These are phyloP conservation scores for Trichocladium uniseriatum DNA, from an alignment of 495 filamentous ascomycete species.

Conservation along the genomic window DNA sequence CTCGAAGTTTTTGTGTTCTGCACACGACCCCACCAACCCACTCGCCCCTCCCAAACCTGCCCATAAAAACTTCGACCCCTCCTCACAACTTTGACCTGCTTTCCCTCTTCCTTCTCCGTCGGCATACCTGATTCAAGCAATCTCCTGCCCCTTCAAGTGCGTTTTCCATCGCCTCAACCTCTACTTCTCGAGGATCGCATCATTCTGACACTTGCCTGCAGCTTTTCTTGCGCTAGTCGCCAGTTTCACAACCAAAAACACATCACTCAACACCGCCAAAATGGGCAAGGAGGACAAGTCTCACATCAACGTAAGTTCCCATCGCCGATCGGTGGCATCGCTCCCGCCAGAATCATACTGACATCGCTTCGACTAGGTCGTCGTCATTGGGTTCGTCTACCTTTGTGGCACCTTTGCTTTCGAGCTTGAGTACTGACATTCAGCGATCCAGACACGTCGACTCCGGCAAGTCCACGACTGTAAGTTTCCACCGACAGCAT, in stretches of 20 bases:
- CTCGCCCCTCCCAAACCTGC: slow-evolving; percentile 18
- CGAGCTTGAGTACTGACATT: slow-evolving; percentile 13
- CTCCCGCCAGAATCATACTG: no score
- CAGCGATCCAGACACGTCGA: slow-evolving; percentile 71
- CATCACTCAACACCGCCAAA: slow-evolving; percentile 17
- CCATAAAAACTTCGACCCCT: slow-evolving; percentile 28
- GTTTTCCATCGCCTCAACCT: slow-evolving; percentile 6
- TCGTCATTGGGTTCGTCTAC: slow-evolving; percentile 94
- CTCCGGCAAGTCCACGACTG: slow-evolving; percentile 97
- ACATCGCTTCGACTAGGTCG: slow-evolving; percentile 36
- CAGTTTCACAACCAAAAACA: slow-evolving; percentile 8
- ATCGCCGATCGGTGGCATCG: no score
- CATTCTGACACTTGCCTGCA: slow-evolving; percentile 9
- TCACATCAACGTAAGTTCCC: slow-evolving; percentile 63
- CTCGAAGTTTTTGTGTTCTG: slow-evolving; percentile 20
- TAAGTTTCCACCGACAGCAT: slow-evolving; percentile 9
- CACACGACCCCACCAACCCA: slow-evolving; percentile 16
- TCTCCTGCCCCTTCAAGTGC: slow-evolving; percentile 27
- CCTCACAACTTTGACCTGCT: slow-evolving; percentile 12
- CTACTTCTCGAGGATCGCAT: not conserved
- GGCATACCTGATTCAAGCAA: slow-evolving; percentile 33
- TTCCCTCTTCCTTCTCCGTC: slow-evolving; percentile 27
- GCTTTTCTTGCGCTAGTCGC: slow-evolving; percentile 17
- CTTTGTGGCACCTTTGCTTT: slow-evolving; percentile 24
- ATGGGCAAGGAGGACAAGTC: slow-evolving; percentile 69